Base-by-base conservation (phyloP, 306 rosid species). In the Glycine latifolia region DNA sequence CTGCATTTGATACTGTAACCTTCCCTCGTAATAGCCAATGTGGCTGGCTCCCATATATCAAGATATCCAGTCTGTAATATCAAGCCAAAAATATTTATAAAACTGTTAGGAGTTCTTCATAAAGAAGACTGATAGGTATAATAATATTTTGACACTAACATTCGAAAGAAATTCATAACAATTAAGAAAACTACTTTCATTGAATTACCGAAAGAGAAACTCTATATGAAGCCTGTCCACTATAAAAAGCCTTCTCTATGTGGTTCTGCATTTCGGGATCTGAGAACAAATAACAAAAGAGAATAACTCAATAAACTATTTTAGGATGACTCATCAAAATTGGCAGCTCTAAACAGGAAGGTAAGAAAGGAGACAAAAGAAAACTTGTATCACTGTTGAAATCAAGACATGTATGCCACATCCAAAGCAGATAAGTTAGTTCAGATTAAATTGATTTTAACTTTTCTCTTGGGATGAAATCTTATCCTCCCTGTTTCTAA, bases 11-110 rank as follows among this genome's bases (percentile, higher is more conserved):
- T 89, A 83, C 86, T 96, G 91, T 82, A 93, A 35, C 97, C 96
- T 79, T 94, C 99, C 91, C 89, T 92, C 89, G 93, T 96, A 58
- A 96, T 87, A 68, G 90, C 82, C 87, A 96, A 78, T n/a, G 89
- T 87, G 76, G 98, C 98, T 65, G 84, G 89, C 73, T 95, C 98
- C 98, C 97, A 95, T 75, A 89, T 79, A 80, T 86, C 92, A 71
- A 87, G 91, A 88, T 73, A 89, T 56, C 91, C 91, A 49, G 87
- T 67, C 97, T 95, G 90, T 44, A 85, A 85, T 55, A 68, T 48
- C 8, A 79, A 67, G 72, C 63, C 11, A 85, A 35, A 73, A 75
- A 44, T 63, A 80, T 41, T 71, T 48, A 54, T 46, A 14, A 62
- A 73, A 75, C 72, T 31, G 70, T 20, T 70, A 6, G 16, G 78